Percentiles rank a stretch among this genome's conserved stretches.
phyloP scores from a whole-genome alignment of 2,329 filamentous ascomycete genomes.

The Canariomyces notabilis region DNA sequence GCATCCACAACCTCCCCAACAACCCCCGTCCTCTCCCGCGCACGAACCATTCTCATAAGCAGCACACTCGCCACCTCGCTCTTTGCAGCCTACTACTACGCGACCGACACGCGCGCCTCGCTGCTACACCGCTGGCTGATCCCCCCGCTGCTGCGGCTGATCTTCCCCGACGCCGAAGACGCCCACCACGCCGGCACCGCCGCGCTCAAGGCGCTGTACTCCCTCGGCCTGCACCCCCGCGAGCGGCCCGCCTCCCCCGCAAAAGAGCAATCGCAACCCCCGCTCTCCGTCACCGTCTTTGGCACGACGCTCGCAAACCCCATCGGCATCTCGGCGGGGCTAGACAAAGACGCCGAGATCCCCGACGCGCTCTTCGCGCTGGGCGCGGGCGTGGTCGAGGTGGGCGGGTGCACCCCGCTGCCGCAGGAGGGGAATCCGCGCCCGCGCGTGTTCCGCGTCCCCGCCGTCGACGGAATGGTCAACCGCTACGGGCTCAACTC shows the following conservation, averaged over 20 bases:
- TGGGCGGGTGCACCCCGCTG: slow-evolving; percentile 83
- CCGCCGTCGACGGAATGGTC: slow-evolving; percentile 78
- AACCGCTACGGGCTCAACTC: slow-evolving; percentile 97
- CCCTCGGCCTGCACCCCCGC: slow-evolving; percentile 70
- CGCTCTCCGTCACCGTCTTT: slow-evolving; percentile 56
- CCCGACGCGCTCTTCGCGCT: slow-evolving; percentile 79
- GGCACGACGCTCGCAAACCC: slow-evolving; percentile 75
- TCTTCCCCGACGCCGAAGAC: slow-evolving; percentile 77
- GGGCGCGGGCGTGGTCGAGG: slow-evolving; percentile 82
- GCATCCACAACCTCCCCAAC: slow-evolving; percentile 24
- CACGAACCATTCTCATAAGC: slow-evolving; percentile 38
- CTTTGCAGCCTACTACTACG: slow-evolving; percentile 57
- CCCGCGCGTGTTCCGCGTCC: slow-evolving; percentile 82
- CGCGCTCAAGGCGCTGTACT: slow-evolving; percentile 66
- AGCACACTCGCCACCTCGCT: slow-evolving; percentile 38
- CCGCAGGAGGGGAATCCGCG: slow-evolving; percentile 84
- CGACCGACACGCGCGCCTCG: slow-evolving; percentile 69
- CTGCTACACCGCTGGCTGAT: slow-evolving; percentile 62
- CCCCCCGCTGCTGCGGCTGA: slow-evolving; percentile 58
- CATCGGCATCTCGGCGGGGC: slow-evolving; percentile 87
- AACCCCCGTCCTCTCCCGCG: slow-evolving; percentile 28
- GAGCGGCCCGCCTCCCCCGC: slow-evolving; percentile 55
- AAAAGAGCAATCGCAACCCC: slow-evolving; percentile 32
- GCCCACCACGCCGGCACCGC: slow-evolving; percentile 79
- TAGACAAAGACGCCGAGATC: slow-evolving; percentile 91